These are phyloP conservation scores for Chalciporus sp. DNA, from an alignment of 1,284 basidiomycete genomes.

Conservation along the genomic window DNA sequence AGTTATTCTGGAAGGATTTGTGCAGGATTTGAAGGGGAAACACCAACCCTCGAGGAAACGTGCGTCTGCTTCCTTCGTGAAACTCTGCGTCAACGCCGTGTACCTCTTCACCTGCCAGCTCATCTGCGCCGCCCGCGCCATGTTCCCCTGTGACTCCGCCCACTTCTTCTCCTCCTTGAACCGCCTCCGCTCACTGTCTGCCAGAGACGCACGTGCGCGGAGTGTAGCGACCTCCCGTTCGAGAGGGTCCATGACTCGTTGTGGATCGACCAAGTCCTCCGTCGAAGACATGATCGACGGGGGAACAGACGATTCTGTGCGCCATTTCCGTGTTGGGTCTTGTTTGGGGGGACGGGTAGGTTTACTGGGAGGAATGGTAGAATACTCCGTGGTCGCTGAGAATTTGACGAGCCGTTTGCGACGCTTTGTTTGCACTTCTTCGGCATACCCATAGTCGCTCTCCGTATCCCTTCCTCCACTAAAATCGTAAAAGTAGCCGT, in stretches of 20 bases:
- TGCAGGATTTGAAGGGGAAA: not conserved
- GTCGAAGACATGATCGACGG: slow-evolving; percentile 56
- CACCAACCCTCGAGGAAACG: slow-evolving; percentile 65
- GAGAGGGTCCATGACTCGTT: slow-evolving; percentile 58
- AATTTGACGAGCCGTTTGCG: slow-evolving; percentile 37
- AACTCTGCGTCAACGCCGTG: slow-evolving; percentile 76
- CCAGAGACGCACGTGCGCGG: slow-evolving; percentile 72
- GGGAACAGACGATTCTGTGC: slow-evolving; percentile 25
- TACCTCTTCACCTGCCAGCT: slow-evolving; percentile 81
- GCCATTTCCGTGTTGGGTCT: slow-evolving; percentile 36
- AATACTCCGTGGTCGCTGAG: slow-evolving; percentile 31
- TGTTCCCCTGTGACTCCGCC: slow-evolving; percentile 76
- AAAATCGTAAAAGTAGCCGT: slow-evolving; percentile 35
- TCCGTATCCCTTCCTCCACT: slow-evolving; percentile 17
- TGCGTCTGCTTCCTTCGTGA: slow-evolving; percentile 74
- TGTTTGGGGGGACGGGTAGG: slow-evolving; percentile 33
- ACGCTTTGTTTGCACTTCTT: slow-evolving; percentile 23
- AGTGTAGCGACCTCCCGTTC: slow-evolving; percentile 73
- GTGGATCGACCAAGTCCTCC: slow-evolving; percentile 60
- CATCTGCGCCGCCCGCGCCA: slow-evolving; percentile 71
- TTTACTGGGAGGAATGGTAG: slow-evolving; percentile 14
- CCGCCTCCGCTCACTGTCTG: slow-evolving; percentile 76
- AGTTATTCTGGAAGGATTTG: slow-evolving; percentile 9
- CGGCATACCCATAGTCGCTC: slow-evolving; percentile 21
- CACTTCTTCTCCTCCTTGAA: slow-evolving; percentile 84